Percentiles rank a stretch among this genome's conserved stretches.
These are phyloP conservation scores for Phytophthora rubi DNA, from an alignment of 352 stramenopile species.

Conservation along the genomic window DNA sequence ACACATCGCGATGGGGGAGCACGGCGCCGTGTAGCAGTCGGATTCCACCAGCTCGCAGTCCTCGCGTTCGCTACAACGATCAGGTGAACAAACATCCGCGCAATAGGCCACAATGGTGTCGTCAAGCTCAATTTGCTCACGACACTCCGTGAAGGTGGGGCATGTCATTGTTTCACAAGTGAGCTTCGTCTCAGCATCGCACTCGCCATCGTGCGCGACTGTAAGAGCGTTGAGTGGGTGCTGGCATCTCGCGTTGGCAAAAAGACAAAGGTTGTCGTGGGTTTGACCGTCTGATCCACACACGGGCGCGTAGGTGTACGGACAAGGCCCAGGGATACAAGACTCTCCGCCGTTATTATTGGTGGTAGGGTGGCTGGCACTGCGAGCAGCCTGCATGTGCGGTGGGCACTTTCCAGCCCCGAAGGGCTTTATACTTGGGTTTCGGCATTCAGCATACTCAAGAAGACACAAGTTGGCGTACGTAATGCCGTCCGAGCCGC, in stretches of 20 bases:
- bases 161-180: slow-evolving; percentile 59
- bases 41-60: slow-evolving; percentile 51
- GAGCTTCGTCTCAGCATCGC: slow-evolving; percentile 46
- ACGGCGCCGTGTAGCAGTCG: slow-evolving; percentile 64
- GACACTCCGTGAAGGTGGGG: slow-evolving; percentile 50
- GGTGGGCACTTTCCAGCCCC: slow-evolving; percentile 49
- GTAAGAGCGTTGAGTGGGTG: slow-evolving; percentile 34
- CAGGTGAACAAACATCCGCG: slow-evolving; percentile 54
- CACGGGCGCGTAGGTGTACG: slow-evolving; percentile 38
- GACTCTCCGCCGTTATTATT: slow-evolving; percentile 15
- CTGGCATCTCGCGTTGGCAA: slow-evolving; percentile 40
- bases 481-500: slow-evolving; percentile 65
- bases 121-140: slow-evolving; percentile 36
- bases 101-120: slow-evolving; percentile 47
- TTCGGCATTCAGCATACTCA: slow-evolving; percentile 51
- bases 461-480: slow-evolving; percentile 72
- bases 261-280: slow-evolving; percentile 49
- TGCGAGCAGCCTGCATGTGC: slow-evolving; percentile 29
- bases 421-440: slow-evolving; percentile 42
- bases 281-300: slow-evolving; percentile 54
- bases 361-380: slow-evolving; percentile 7
- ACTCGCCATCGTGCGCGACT: slow-evolving; percentile 53
- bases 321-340: slow-evolving; percentile 53
- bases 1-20: slow-evolving; percentile 63
- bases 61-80: slow-evolving; percentile 55